Conservation (phyloP, 225 moss, liverwort and hornwort species). For the Pseudisothecium myosuroides region DNA sequence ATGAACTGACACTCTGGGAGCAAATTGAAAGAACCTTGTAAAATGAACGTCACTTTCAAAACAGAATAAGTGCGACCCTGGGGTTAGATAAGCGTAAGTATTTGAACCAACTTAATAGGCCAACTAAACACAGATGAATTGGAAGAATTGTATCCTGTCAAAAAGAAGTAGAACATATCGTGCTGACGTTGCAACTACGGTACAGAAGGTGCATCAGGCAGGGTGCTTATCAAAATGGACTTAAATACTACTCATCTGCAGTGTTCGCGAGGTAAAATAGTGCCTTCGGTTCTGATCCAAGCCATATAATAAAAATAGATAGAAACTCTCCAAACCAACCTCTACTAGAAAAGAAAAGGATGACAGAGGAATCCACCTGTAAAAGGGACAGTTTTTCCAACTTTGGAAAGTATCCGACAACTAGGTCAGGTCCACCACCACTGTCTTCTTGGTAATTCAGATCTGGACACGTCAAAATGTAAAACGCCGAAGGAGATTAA, state of each 20-base stretch:
- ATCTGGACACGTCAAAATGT: conserved; percentile 27
- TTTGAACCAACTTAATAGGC: neutral
- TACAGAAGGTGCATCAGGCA: neutral
- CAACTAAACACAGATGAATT: neutral
- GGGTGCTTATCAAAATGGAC: neutral
- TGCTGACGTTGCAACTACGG: neutral
- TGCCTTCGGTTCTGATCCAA: neutral
- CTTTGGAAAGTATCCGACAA: conserved; percentile 87
- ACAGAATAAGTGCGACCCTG: neutral
- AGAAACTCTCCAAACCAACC: neutral
- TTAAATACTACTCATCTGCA: neutral
- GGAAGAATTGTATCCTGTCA: neutral
- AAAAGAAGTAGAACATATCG: neutral
- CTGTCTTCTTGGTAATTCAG: conserved; percentile 84
- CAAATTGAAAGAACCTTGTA: neutral
- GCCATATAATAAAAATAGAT: neutral
- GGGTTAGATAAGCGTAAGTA: neutral
- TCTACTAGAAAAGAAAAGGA: neutral
- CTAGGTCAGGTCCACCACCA: conserved; percentile 91
- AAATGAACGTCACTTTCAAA: neutral
- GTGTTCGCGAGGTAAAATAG: neutral
- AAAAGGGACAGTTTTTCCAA: conserved; percentile 84
- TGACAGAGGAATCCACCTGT: conserved; percentile 37
- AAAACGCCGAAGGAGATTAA: neutral
- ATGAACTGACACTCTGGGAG: neutral